A percentile compares a stretch with the other conserved stretches of the same genome.
Evolutionary conservation across 305 asterid genomes (phyloP).

Genomic region (Plantago rigida): DNA sequence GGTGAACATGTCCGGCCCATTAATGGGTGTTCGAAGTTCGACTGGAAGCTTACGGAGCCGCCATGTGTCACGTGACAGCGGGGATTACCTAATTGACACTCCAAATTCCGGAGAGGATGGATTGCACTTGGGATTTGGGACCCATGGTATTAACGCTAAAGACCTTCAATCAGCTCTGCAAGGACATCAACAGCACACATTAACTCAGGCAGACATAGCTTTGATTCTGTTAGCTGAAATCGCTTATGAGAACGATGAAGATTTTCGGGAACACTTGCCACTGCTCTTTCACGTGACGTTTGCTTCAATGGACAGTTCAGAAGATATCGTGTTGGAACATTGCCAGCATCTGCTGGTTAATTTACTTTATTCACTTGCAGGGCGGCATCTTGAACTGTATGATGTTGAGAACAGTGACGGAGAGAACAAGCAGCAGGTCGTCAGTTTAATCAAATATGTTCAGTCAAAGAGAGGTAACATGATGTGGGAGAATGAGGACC

Average conservation of each 20-base stretch:
- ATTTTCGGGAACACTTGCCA: constrained; percentile 94
- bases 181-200: constrained; percentile 95
- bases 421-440: constrained; percentile 96
- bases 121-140: constrained; percentile 55
- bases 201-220: constrained; percentile 94
- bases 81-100: constrained; percentile 88
- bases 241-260: constrained; percentile 98
- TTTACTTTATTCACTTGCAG: constrained; percentile 91
- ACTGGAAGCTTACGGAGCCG: constrained; percentile 98
- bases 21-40: constrained; percentile 92
- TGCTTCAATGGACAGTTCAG: constrained; percentile 99
- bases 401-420: constrained; percentile 95
- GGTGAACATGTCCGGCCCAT: constrained; percentile 97
- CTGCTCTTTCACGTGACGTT: constrained; percentile 93
- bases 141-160: constrained; percentile 79
- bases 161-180: constrained; percentile 96
- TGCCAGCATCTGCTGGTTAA: constrained; percentile 98
- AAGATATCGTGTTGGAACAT: constrained; percentile 96
- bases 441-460: constrained; percentile 87
- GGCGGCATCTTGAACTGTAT: constrained; percentile 88
- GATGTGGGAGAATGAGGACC: constrained; percentile 99
- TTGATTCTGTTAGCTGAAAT: constrained; percentile 89
- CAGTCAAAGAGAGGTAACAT: constrained; percentile 95
- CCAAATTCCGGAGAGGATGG: constrained; percentile 96
- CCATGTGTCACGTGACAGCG: constrained; percentile 95